Base-by-base conservation (phyloP, 2,329 filamentous ascomycete genomes). In the Alternaria metachromatica region DNA sequence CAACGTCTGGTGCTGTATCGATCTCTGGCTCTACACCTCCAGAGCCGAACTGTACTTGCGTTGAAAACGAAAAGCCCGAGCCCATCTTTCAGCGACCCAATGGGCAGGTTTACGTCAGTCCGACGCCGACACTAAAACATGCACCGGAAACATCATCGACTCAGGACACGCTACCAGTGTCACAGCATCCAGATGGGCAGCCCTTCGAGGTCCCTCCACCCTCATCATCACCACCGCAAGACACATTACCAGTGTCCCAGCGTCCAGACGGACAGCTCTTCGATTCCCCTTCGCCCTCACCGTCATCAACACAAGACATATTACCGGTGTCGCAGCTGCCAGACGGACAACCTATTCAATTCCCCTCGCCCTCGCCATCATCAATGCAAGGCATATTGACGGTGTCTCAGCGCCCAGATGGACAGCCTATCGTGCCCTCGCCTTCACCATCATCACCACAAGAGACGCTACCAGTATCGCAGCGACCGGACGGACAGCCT, bases 1-100 rank as follows among this genome's bases (percentile, higher is more conserved):
- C 62, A 10, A 62, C 66, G 23, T 26, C 59, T 13, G 23, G 62
- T 25, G 18, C 45, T 15, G 25, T 18, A 12, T 18, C 56, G 3
- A 44, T 18, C 4, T 11, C 9, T 13, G n/a, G 54, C 23, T 15
- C 28, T 4, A 23, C 41, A 11, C 11, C 11, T 28, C 30, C 53
- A 25, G 20, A 20, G 2, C 11, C 44, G 9, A 18, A 60, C 20
- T 60, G 60, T 30, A 45, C 44, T 43, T 65, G 48, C 20, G 49
- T 13, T 26, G 55, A 55, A 8, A 10, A 53, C 15, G 25, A 30
- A 9, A n/a, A 41, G 6, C 33, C 25, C 28, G 25, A 44, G 6
- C 12, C 58, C 33, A 23, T 55, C 44, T 37, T 44, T 18, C 46
- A 50, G 44, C 20, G 26, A 20, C 55, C 51, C 12, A 63, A 58